phyloP scores from a whole-genome alignment of 257 asterid species.

The Linderniella brevidens region DNA sequence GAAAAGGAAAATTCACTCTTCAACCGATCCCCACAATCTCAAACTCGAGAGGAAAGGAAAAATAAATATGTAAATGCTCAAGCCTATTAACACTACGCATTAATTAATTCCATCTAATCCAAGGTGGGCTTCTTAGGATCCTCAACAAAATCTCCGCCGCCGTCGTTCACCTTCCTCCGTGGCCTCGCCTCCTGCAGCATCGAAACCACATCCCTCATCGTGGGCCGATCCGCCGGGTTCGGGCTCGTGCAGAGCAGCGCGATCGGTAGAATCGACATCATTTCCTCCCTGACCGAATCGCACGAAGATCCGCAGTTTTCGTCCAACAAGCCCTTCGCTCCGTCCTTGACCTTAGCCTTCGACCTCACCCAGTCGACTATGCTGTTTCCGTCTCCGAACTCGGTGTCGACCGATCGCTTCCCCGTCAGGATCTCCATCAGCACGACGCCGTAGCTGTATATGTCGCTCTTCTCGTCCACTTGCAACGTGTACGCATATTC shows the following conservation, averaged over 20 bases:
- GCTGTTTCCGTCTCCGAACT: slow-evolving; percentile 84
- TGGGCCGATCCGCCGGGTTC: slow-evolving; percentile 78
- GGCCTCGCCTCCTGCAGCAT: slow-evolving; percentile 82
- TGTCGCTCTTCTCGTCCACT: slow-evolving; percentile 93
- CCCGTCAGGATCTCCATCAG: slow-evolving; percentile 72
- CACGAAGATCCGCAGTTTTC: slow-evolving; percentile 58
- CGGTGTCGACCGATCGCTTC: slow-evolving; percentile 54
- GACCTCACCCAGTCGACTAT: slow-evolving; percentile 63
- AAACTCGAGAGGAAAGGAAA: slow-evolving; percentile 3
- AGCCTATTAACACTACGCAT: background rate
- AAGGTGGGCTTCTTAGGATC: slow-evolving; percentile 21
- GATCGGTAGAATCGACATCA: slow-evolving; percentile 60
- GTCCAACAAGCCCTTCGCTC: slow-evolving; percentile 36
- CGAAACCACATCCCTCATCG: slow-evolving; percentile 84
- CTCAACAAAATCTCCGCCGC: slow-evolving; percentile 9
- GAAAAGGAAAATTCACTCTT: slow-evolving; percentile 17
- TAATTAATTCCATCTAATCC: too few relatives aligned
- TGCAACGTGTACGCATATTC: slow-evolving; percentile 88
- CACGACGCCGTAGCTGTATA: slow-evolving; percentile 84
- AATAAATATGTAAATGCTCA: background rate
- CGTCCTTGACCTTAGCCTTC: slow-evolving; percentile 29
- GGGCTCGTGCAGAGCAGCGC: slow-evolving; percentile 78
- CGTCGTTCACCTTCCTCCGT: slow-evolving; percentile 29
- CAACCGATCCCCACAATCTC: slow-evolving; percentile 47
- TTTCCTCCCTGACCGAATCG: slow-evolving; percentile 60